Conservation (phyloP, 257 asterid genomes). For the Solanum sparsipilum region DNA sequence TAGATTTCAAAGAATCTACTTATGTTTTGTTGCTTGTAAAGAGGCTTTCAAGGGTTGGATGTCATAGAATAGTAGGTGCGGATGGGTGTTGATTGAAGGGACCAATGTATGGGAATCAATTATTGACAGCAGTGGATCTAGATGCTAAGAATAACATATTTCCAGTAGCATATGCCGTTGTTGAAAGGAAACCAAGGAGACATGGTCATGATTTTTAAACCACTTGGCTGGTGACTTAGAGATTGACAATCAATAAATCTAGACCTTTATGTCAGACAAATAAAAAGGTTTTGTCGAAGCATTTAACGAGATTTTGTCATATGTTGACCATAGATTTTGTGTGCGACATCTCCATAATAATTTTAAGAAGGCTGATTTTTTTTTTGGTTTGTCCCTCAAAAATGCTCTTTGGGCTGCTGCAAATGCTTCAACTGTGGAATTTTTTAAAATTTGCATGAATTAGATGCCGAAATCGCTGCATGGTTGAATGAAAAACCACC, state of each 20-base stretch:
- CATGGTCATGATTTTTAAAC: conserved; percentile 2
- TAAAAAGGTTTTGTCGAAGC: conserved; percentile 3
- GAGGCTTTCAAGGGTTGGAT: not conserved
- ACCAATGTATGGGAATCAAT: not conserved
- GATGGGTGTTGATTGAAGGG: not conserved
- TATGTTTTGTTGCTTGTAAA: not conserved
- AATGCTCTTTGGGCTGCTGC: not conserved
- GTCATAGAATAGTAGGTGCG: not conserved
- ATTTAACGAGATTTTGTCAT: not conserved
- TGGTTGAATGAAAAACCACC: not conserved
- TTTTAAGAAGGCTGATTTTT: not conserved
- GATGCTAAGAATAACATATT: not conserved
- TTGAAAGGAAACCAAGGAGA: not conserved
- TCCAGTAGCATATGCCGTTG: not conserved
- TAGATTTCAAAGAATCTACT: not conserved
- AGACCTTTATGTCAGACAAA: not conserved
- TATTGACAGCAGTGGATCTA: not conserved
- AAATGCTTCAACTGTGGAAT: not conserved
- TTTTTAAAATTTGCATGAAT: not conserved
- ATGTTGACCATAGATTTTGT: too few relatives aligned
- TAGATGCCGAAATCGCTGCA: not conserved
- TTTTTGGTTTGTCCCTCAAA: not conserved
- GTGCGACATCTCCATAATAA: not conserved
- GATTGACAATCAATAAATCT: not conserved
- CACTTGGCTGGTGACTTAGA: not conserved